These are phyloP conservation scores for Colletotrichum sp. DNA, from an alignment of 2,329 filamentous ascomycete genomes.

Conservation along the genomic window DNA sequence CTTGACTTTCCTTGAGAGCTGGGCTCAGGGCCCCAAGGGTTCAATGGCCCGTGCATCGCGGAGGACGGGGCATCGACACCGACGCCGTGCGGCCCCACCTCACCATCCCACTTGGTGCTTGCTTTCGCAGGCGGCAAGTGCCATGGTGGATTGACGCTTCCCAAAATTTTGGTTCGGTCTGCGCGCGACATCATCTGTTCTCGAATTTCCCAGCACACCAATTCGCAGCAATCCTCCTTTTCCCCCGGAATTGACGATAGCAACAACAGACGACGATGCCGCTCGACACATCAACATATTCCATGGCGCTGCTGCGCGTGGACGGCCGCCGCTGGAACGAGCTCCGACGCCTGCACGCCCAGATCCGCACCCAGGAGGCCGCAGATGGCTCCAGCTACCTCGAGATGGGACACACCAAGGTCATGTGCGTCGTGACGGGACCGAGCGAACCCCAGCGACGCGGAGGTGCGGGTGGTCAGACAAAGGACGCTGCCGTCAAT, in stretches of 20 bases:
- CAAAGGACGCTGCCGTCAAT: slow-evolving; percentile 69
- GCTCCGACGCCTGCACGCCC: slow-evolving; percentile 83
- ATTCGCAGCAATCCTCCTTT: not conserved
- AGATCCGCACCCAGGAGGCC: slow-evolving; percentile 90
- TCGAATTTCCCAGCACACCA: not conserved
- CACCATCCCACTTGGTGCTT: slow-evolving; percentile 3
- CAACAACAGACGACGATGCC: slow-evolving; percentile 67
- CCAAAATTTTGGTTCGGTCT: slow-evolving; percentile 12
- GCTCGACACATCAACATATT: slow-evolving; percentile 92
- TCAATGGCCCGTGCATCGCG: not conserved
- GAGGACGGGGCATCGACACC: slow-evolving; percentile 1
- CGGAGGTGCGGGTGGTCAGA: slow-evolving; percentile 31
- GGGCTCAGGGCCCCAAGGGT: not conserved
- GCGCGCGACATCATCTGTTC: not conserved
- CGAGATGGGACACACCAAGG: slow-evolving; percentile 96
- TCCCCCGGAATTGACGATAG: not conserved
- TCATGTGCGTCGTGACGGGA: slow-evolving; percentile 90
- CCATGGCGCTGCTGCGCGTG: slow-evolving; percentile 80
- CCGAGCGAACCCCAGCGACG: slow-evolving; percentile 69
- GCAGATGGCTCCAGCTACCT: slow-evolving; percentile 94
- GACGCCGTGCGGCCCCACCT: slow-evolving; percentile 13
- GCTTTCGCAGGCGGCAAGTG: not conserved
- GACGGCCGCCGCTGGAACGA: slow-evolving; percentile 97
- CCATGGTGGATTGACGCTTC: slow-evolving; percentile 9
- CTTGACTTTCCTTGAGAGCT: not conserved